Conservation (phyloP, 805 yeast species). For the Saccharomycopsis guyanensis region DNA sequence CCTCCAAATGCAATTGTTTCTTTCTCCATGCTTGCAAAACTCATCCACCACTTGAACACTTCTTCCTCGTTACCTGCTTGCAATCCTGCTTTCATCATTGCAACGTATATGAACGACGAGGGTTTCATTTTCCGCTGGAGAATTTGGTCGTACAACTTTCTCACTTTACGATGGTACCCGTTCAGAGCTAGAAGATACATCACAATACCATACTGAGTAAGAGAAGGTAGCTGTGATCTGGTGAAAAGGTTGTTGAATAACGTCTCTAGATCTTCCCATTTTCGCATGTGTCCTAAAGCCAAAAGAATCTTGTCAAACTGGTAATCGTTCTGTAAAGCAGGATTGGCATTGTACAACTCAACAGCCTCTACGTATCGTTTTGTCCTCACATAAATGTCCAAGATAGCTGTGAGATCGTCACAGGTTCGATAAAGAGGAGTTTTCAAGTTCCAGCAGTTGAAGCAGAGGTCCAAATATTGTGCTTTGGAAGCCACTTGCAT, state of each 20-base stretch:
- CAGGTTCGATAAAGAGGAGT: constrained; percentile 12
- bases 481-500: constrained; percentile 22
- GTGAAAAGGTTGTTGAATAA: constrained; percentile 52
- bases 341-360: constrained; percentile 31
- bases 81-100: constrained; percentile 25
- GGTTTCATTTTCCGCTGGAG: constrained; percentile 41
- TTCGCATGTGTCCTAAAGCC: constrained; percentile 36
- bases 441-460: constrained; percentile 30
- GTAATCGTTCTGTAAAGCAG: constrained; percentile 36
- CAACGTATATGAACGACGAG: constrained; percentile 26
- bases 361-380: constrained; percentile 24
- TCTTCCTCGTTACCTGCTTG: constrained; percentile 23
- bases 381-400: constrained; percentile 20
- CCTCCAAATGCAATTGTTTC: background rate
- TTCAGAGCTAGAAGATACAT: constrained; percentile 49
- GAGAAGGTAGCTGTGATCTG: constrained; percentile 44
- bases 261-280: constrained; percentile 49
- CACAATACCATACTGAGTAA: constrained; percentile 50
- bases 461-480: constrained; percentile 20
- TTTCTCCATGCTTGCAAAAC: background rate
- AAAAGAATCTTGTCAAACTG: constrained; percentile 43
- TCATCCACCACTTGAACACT: constrained; percentile 25
- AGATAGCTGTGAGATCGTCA: constrained; percentile 24
- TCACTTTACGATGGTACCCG: constrained; percentile 43
- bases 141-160: constrained; percentile 42